Evolutionary conservation across 371 early-diverging fungal species (phyloP), one percentile per base, ranked within the genome.

Genomic region (Mortierella sp.): DNA sequence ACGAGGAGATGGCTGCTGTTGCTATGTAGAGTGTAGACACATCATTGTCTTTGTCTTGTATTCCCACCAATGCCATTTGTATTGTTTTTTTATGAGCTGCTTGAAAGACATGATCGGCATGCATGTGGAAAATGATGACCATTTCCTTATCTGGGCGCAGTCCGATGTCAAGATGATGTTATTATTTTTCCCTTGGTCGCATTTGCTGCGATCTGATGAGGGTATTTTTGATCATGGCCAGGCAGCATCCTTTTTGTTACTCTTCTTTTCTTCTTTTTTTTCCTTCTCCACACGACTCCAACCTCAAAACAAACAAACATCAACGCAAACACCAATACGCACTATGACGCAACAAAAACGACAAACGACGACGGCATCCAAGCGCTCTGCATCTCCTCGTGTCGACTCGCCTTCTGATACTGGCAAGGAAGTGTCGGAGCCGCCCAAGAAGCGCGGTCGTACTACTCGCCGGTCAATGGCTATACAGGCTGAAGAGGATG

Each of bases 311-410:
- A 16, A 38, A 60, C 60, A 26, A 60, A 3, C 28, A 28, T 3
- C 11, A 58, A 58, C 0, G 9, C 58, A 28, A 58, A 26, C 7
- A 7, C 55, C n/a, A 24, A 6, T 24, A 55, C n/a, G 42, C 34
- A 63, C 21, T n/a, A 68, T 68, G 68, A 68, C 68, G 68, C 68
- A 65, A 65, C 65, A 38, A 34, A 42, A 68, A 42, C 34, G 24
- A 21, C 42, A 68, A 9, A 26, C 58, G 9, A 0, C 68, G 10
- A 24, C 42, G 1, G 4, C 68, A 10, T 38, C 42, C 34, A 68
- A 68, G 68, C 68, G 68, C 5, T 19, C 68, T 21, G 68, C 68
- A 16, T 68, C 68, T 11, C 68, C 68, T 34, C 68, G 21, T 9
- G 44, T 11, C 38, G 24, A 24, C 24, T 42, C 68, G 7, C 24